These are phyloP conservation scores for Hypoxylon rubiginosum DNA, from an alignment of 2,329 filamentous ascomycete genomes.

Conservation along the genomic window DNA sequence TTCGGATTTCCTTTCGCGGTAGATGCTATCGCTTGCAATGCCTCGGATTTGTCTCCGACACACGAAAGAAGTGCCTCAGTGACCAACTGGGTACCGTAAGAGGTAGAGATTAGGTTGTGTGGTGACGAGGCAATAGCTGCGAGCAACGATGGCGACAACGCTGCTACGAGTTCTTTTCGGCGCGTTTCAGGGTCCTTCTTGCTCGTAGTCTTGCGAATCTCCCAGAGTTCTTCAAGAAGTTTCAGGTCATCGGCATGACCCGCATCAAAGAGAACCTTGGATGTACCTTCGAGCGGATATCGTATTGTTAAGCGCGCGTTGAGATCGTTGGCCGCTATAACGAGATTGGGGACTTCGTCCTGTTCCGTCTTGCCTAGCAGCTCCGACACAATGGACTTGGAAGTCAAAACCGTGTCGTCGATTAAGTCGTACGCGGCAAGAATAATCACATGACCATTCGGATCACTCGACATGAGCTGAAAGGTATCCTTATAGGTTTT, in stretches of 20 bases:
- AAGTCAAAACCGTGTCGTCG: slow-evolving; percentile 91
- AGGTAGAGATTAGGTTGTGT: slow-evolving; percentile 76
- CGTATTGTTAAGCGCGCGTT: slow-evolving; percentile 77
- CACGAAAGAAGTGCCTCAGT: slow-evolving; percentile 84
- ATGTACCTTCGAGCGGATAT: slow-evolving; percentile 82
- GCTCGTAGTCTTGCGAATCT: slow-evolving; percentile 84
- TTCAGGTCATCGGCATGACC: slow-evolving; percentile 76
- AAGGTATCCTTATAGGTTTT: slow-evolving; percentile 92
- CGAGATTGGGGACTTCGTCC: slow-evolving; percentile 72
- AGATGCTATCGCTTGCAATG: slow-evolving; percentile 77
- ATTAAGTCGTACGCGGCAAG: slow-evolving; percentile 90
- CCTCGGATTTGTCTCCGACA: slow-evolving; percentile 80
- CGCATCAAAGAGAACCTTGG: slow-evolving; percentile 71
- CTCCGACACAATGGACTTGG: slow-evolving; percentile 89
- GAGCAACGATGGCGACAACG: slow-evolving; percentile 81
- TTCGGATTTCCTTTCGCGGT: slow-evolving; percentile 70
- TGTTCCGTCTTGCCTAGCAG: slow-evolving; percentile 80
- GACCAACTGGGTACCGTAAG: slow-evolving; percentile 89
- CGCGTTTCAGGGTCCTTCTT: slow-evolving; percentile 90
- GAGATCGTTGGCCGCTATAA: slow-evolving; percentile 74
- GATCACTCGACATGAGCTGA: slow-evolving; percentile 85
- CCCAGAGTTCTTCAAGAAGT: slow-evolving; percentile 81
- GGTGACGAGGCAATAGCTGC: slow-evolving; percentile 78
- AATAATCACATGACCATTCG: slow-evolving; percentile 83
- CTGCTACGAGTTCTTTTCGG: slow-evolving; percentile 80